These are phyloP conservation scores for Fusarium irregulare DNA, from an alignment of 2,329 filamentous ascomycete species.

Conservation along the genomic window DNA sequence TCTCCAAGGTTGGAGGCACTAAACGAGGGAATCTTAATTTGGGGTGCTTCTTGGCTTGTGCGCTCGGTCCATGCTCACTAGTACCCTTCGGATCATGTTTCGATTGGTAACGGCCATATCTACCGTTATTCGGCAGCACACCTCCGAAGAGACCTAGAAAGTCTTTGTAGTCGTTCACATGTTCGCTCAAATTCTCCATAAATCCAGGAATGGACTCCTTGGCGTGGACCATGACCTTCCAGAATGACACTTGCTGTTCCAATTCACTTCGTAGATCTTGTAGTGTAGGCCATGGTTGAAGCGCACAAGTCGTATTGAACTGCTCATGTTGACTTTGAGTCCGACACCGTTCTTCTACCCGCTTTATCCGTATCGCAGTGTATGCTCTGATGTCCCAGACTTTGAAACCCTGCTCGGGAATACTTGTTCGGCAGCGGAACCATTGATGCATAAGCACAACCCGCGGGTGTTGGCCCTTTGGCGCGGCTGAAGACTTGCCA, in stretches of 20 bases:
- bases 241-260: background rate
- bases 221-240: background rate
- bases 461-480: background rate
- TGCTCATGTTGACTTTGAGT: conserved; percentile 5
- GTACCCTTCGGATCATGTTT: background rate
- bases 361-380: background rate
- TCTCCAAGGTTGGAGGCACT: background rate
- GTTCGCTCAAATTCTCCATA: accelerated
- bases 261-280: conserved; percentile 2
- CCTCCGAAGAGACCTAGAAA: background rate
- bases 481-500: accelerated
- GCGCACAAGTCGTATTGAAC: background rate
- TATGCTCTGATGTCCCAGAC: background rate
- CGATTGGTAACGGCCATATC: background rate
- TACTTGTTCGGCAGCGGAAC: conserved; percentile 2
- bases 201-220: background rate
- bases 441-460: conserved; percentile 1
- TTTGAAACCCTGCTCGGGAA: background rate
- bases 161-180: background rate
- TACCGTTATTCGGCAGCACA: background rate
- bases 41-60: no score
- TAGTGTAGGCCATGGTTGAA: background rate
- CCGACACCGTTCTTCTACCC: background rate
- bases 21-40: background rate
- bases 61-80: accelerated